phyloP scores from a whole-genome alignment of 441 rosid species.

The Gossypium aridum region DNA sequence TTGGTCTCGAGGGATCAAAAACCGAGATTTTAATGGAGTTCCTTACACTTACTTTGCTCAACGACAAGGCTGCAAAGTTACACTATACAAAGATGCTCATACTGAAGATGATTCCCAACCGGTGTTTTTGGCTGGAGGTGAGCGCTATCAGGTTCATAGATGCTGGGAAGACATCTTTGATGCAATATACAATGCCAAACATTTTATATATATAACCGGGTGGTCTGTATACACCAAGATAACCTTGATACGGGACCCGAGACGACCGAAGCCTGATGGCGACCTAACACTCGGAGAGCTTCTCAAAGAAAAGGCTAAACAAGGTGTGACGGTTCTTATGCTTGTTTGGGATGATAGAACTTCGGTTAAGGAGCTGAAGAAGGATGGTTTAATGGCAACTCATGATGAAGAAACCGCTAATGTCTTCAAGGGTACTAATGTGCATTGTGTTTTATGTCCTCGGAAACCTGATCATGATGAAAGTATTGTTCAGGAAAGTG shows the following conservation, averaged over 20 bases:
- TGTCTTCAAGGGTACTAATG: conserved; percentile 36
- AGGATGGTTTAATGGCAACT: conserved; percentile 48
- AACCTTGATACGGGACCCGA: conserved; percentile 40
- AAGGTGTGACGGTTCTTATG: conserved; percentile 41
- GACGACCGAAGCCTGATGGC: conserved; percentile 15
- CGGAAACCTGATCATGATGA: conserved; percentile 27
- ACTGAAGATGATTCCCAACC: conserved; percentile 20
- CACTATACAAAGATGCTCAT: conserved; percentile 60
- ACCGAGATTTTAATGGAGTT: conserved; percentile 26
- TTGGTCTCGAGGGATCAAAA: conserved; percentile 44
- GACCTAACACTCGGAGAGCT: conserved; percentile 35
- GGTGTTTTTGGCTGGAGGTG: background rate
- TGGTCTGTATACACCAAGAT: conserved; percentile 42
- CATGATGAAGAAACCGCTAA: conserved; percentile 41
- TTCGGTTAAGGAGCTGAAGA: conserved; percentile 25
- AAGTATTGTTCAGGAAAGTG: conserved; percentile 21
- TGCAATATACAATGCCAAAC: conserved; percentile 33
- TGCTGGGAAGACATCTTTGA: conserved; percentile 67
- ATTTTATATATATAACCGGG: conserved; percentile 49
- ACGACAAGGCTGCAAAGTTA: conserved; percentile 42
- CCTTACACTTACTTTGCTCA: conserved; percentile 39
- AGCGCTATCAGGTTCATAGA: conserved; percentile 24
- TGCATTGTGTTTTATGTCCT: conserved; percentile 45
- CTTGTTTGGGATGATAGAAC: conserved; percentile 67
- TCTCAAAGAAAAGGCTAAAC: conserved; percentile 34